Evolutionary conservation across 73 alveolate species (phyloP).

Genomic region (Effrenium voratum): DNA sequence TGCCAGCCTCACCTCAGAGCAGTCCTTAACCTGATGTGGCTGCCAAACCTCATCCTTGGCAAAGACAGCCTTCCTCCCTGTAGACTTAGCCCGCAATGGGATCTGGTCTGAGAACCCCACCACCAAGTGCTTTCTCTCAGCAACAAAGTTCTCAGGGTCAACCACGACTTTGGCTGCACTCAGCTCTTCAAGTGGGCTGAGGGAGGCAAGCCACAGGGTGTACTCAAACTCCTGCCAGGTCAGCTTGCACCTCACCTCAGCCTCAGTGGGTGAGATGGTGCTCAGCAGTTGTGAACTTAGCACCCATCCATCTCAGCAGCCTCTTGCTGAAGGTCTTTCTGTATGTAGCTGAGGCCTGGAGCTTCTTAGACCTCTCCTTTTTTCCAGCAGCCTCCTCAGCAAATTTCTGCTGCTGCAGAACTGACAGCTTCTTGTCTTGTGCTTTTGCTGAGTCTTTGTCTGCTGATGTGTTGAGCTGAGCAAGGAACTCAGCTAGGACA

Average conservation of each 20-base stretch:
- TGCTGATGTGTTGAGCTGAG: background rate
- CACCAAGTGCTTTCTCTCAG: background rate
- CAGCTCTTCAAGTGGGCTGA: background rate
- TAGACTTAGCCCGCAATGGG: slow-evolving; percentile 31
- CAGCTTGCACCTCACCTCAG: background rate
- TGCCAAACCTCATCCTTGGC: background rate
- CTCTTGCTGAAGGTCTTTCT: background rate
- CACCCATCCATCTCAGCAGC: background rate
- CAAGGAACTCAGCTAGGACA: background rate
- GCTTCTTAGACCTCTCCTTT: background rate
- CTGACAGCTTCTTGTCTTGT: no score
- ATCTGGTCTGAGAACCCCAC: slow-evolving; percentile 40
- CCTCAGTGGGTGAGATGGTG: background rate
- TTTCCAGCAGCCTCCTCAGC: background rate
- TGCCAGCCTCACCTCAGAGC: background rate
- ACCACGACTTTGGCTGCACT: background rate
- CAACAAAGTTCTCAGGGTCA: background rate
- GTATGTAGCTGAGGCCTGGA: background rate
- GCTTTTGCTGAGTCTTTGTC: no score
- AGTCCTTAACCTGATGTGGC: background rate
- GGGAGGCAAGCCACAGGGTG: background rate
- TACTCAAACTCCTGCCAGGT: slow-evolving; percentile 10
- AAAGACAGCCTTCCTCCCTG: slow-evolving; percentile 6
- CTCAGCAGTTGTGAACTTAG: background rate
- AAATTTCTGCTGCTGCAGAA: no score